Evolutionary conservation across 495 filamentous ascomycete genomes (phyloP), one percentile per base, ranked within the genome.

Genomic region (Podospora didyma): DNA sequence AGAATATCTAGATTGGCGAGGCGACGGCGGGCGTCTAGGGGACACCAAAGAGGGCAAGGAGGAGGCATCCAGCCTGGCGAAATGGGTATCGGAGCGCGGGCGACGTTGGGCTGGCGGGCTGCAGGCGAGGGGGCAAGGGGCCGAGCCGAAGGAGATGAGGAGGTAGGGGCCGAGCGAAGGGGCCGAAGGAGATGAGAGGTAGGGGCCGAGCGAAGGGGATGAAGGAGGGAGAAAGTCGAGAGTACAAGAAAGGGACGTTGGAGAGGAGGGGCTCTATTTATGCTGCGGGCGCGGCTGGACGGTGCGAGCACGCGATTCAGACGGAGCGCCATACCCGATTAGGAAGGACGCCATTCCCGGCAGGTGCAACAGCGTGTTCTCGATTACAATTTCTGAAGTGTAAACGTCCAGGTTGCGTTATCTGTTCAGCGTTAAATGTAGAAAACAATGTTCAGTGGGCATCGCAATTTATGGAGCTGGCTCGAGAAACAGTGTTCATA

Each of bases 231-330:
- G 54, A 53, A 59, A 56, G 54, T 52, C 42, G 56, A 59, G 51
- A 54, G 45, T 55, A 60, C 37, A 55, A 60, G 57, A 55, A 26
- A 55, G 51, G 51, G 46, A 60, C 46, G 51, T 60, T 37, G 46
- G 58, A 56, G 46, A 55, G 37, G 46, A 55, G 58, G 19, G 46
- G 47, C 56, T 59, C 52, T 60, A 60, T 60, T 60, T 60, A 55
- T 49, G 46, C 46, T 5, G 24, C 46, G 17, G 46, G 46, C 23
- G 46, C 46, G 46, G 42, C 41, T 35, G 24, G 41, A 31, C 41
- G 41, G 52, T 39, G 44, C 39, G 53, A 55, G 53, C 2, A 55
- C 28, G 53, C 28, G 45, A 20, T 19, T 54, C 34, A 49, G 47
- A 28, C 44, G 51, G 20, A 28, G 50, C 51, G 57, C 57, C 31